Evolutionary conservation across 2,329 filamentous ascomycete genomes (phyloP).

Genomic region (Arthrobotrys entomopaga): DNA sequence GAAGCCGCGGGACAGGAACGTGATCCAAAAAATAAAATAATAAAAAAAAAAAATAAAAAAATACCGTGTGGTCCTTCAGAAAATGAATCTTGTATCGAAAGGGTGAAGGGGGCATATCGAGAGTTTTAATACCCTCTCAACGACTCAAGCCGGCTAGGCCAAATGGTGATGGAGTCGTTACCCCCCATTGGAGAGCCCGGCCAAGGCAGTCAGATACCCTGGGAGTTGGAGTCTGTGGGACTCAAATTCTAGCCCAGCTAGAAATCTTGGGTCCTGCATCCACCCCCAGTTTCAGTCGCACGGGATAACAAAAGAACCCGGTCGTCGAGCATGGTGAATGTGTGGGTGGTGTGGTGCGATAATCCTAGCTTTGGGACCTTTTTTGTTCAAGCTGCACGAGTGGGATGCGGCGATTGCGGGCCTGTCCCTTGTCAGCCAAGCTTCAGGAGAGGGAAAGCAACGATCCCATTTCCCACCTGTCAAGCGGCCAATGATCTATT

Average conservation of each 20-base stretch:
- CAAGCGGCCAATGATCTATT: conserved; percentile 53
- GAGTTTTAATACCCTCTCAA: conserved; percentile 56
- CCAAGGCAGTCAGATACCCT: conserved; percentile 30
- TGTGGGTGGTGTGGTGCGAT: conserved; percentile 18
- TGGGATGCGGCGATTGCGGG: conserved; percentile 24
- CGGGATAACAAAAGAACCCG: conserved; percentile 45
- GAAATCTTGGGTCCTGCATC: conserved; percentile 18
- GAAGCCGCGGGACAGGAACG: conserved; percentile 5
- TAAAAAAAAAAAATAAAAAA: conserved; percentile 9
- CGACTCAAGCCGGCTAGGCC: conserved; percentile 36
- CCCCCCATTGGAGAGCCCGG: conserved; percentile 40
- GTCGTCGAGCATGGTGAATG: conserved; percentile 32
- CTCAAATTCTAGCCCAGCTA: conserved; percentile 36
- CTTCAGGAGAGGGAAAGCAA: conserved; percentile 53
- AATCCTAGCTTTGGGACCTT: conserved; percentile 7
- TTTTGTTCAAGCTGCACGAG: conserved; percentile 33
- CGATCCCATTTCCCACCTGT: conserved; percentile 53
- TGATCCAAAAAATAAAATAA: not conserved
- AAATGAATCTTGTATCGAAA: conserved; percentile 11
- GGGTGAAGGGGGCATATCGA: conserved; percentile 43
- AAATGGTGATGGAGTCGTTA: conserved; percentile 36
- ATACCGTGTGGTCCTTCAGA: no score
- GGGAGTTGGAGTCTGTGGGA: conserved; percentile 31
- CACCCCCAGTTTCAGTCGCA: conserved; percentile 54
- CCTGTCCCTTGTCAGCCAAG: conserved; percentile 47